phyloP scores from a whole-genome alignment of 345 rosid genomes.

The Populus nigra region DNA sequence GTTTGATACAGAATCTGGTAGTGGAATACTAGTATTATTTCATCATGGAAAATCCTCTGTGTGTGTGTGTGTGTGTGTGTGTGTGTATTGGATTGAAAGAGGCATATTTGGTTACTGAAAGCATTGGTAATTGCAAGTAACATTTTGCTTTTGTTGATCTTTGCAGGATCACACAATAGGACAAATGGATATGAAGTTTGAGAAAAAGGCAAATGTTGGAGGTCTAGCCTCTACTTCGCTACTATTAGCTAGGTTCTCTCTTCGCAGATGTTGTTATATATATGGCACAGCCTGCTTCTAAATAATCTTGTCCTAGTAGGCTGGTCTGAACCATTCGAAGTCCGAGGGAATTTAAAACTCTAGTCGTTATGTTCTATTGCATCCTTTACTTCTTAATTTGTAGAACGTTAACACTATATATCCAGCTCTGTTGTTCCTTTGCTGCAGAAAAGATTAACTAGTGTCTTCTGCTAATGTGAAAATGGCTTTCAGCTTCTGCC shows the following conservation, averaged over 20 bases:
- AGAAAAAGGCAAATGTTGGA: not conserved
- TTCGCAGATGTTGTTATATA: not conserved
- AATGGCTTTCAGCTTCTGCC: not conserved
- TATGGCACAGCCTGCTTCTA: not conserved
- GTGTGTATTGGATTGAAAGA: no score
- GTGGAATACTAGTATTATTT: no score
- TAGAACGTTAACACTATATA: not conserved
- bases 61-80: not conserved
- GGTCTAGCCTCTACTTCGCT: not conserved
- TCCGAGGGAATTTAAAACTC: not conserved
- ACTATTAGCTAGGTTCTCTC: not conserved
- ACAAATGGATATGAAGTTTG: not conserved
- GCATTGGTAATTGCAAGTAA: not conserved
- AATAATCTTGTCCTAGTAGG: not conserved
- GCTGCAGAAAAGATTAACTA: not conserved
- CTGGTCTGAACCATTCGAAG: not conserved
- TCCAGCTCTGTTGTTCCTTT: not conserved
- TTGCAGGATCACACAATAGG: not conserved
- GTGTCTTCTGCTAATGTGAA: not conserved
- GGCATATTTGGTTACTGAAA: not conserved
- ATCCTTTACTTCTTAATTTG: not conserved
- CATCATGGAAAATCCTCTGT: not conserved
- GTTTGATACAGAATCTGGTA: no score
- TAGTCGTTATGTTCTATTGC: not conserved
- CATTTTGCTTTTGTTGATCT: not conserved